Evolutionary conservation across 176 grass and related monocot species (phyloP), one percentile per base, ranked within the genome.

Genomic region (Calamus simplicifolius): DNA sequence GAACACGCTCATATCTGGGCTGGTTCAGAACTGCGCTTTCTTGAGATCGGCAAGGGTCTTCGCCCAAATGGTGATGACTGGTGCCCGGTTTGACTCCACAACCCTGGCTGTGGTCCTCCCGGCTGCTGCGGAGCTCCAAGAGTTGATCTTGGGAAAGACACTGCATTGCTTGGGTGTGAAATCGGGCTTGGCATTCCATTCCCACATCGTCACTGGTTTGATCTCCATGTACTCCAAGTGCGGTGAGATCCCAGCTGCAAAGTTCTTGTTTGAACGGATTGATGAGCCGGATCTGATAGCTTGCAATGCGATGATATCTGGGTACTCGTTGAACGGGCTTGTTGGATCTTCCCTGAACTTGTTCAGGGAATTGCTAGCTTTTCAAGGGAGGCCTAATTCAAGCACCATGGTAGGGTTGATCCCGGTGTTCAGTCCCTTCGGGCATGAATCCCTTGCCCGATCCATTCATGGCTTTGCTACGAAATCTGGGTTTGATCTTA

Each of bases 221-320:
- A 63, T 73, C 8, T 73, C 70, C 3, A 73, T 73, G 70, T 73
- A 73, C 70, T 73, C 69, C 27, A 63, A 73, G 29, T 73, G 70
- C 16, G 59, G 50, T 6, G 48, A 73, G 16, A 52, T 73, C 49
- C 7, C 28, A 43, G 70, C 70, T 4, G 70, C 70, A 25, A 61
- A 53, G 14, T 27, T 27, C n/a, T 55, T 73, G 27, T 73, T 73
- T 16, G 16, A 60, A 7, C 18, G 49, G 58, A 55, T 55, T 7
- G 50, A 53, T 10, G 23, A 18, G 12, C 70, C 58, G 15, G 59
- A 73, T 54, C 27, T 73, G 49, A 51, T 73, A 16, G 58, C 50
- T 17, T 43, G 28, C 28, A 73, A 73, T 63, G 70, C 70, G 31
- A 63, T 73, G 70, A 73, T 73, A 19, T 73, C 70, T 25, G 70